Evolutionary conservation across 202 grass and related monocot species (phyloP).

Genomic region (Panicum virgatum): DNA sequence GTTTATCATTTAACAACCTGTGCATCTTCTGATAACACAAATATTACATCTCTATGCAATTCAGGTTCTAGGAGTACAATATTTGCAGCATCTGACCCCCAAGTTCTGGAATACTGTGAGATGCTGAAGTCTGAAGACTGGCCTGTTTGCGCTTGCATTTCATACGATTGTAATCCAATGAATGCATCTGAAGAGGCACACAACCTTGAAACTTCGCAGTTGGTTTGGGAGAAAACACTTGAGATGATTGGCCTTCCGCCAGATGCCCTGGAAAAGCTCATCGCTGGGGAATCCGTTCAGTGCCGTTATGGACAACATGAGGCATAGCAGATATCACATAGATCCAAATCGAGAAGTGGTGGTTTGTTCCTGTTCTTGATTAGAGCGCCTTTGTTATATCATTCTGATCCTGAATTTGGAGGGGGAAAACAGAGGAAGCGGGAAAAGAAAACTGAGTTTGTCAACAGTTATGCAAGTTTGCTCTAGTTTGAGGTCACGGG

Average conservation of each 20-base stretch:
- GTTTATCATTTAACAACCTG: neutral
- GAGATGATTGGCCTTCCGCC: slow-evolving; percentile 71
- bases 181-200: slow-evolving; percentile 99
- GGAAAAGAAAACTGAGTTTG: neutral
- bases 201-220: slow-evolving; percentile 63
- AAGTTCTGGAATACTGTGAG: slow-evolving; percentile 85
- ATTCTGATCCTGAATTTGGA: neutral
- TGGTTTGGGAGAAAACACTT: slow-evolving; percentile 91
- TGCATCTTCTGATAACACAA: slow-evolving; percentile 31
- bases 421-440: neutral
- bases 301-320: slow-evolving; percentile 57
- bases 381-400: neutral
- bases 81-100: slow-evolving; percentile 85
- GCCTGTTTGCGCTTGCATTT: slow-evolving; percentile 87
- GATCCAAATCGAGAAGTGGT: neutral
- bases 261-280: slow-evolving; percentile 78
- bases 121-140: slow-evolving; percentile 89
- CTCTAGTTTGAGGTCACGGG: neutral
- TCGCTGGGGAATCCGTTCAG: slow-evolving; percentile 65
- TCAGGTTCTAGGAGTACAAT: slow-evolving; percentile 83
- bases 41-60: slow-evolving; percentile 28
- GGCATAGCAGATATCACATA: slow-evolving; percentile 25
- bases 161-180: slow-evolving; percentile 83
- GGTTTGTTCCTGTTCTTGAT: slow-evolving; percentile 15
- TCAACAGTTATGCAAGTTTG: neutral